phyloP scores from a whole-genome alignment of 176 grass and related monocot genomes.

The Aechmea fasciata region DNA sequence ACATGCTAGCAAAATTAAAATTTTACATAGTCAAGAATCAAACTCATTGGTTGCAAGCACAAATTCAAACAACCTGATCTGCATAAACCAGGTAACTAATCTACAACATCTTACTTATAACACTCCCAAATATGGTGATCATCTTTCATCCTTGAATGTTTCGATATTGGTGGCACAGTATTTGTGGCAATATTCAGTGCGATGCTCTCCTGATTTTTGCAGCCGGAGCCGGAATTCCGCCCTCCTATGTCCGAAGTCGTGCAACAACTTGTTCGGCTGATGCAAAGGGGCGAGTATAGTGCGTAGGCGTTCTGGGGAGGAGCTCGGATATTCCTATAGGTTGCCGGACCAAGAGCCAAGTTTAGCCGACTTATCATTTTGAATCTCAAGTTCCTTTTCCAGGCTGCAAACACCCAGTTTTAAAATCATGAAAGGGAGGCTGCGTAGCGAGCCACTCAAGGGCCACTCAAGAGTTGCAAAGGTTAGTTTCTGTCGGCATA shows the following conservation, averaged over 20 bases:
- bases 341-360: constrained; percentile 52
- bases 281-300: constrained; percentile 86
- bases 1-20: too few species aligned
- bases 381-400: constrained; percentile 11
- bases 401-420: neutral
- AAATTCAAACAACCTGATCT: too few species aligned
- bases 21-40: too few species aligned
- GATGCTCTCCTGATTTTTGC: constrained; percentile 15
- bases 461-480: neutral
- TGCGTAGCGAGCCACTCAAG: neutral
- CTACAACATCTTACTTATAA: too few species aligned
- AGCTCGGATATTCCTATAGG: constrained; percentile 81
- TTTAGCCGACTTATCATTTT: constrained; percentile 53
- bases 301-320: constrained; percentile 79
- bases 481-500: neutral
- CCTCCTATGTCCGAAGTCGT: constrained; percentile 97
- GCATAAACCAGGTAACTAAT: too few species aligned
- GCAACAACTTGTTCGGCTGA: constrained; percentile 76
- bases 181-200: too few species aligned
- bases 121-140: too few species aligned
- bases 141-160: too few species aligned
- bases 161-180: too few species aligned
- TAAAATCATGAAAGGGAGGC: neutral
- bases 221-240: constrained; percentile 89
- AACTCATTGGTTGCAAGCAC: too few species aligned